Evolutionary conservation across 2,329 filamentous ascomycete species (phyloP).

Genomic region (Fusarium gaditjirri): DNA sequence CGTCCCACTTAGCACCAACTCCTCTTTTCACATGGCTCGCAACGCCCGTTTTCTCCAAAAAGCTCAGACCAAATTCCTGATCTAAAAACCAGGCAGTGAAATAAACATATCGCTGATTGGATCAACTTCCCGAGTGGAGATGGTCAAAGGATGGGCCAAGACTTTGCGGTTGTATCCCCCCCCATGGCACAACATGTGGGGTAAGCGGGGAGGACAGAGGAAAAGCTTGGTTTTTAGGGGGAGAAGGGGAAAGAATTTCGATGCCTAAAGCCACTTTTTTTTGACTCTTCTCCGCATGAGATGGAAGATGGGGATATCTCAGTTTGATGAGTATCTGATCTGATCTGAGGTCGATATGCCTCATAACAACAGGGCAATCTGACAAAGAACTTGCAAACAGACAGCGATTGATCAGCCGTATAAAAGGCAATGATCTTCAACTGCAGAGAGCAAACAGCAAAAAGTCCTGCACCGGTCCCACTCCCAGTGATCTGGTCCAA

Average conservation of each 20-base stretch:
- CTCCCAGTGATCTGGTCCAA: background rate
- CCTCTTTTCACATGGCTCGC: background rate
- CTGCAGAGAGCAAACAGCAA: background rate
- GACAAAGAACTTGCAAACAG: rapidly evolving
- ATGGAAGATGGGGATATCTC: background rate
- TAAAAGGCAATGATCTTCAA: background rate
- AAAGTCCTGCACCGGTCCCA: background rate
- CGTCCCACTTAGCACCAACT: background rate
- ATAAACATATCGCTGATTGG: conserved; percentile 19
- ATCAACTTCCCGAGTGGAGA: background rate
- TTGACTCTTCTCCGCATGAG: background rate
- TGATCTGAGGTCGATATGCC: background rate
- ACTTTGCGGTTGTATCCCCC: background rate
- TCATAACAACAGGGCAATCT: background rate
- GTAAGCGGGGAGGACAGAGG: conserved; percentile 14
- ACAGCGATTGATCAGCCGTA: rapidly evolving
- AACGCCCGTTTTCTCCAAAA: background rate
- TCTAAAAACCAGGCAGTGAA: conserved; percentile 25
- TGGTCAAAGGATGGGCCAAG: conserved; percentile 15
- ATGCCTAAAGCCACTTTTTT: conserved; percentile 7
- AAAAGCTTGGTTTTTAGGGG: conserved; percentile 14
- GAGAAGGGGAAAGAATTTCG: conserved; percentile 5
- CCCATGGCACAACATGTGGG: conserved; percentile 8
- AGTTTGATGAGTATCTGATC: too few relatives aligned
- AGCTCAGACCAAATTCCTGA: conserved; percentile 14